Evolutionary conservation across 2,329 filamentous ascomycete species (phyloP).

Genomic region (Neonectria hederae): DNA sequence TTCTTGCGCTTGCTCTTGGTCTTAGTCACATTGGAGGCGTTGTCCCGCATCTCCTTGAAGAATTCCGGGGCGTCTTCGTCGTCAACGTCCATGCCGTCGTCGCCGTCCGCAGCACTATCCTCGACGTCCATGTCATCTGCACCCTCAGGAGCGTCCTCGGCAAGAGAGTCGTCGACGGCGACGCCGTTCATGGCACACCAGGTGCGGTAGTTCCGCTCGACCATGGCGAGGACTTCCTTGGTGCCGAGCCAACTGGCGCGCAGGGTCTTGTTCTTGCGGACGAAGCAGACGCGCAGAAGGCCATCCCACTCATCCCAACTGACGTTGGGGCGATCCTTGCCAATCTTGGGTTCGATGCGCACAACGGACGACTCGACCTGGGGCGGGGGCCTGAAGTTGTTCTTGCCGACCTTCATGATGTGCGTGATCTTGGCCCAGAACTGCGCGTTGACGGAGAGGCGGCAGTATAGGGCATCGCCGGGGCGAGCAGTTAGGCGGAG

Average conservation of each 20-base stretch:
- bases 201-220: conserved; percentile 87
- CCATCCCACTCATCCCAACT: conserved; percentile 97
- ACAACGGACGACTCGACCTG: conserved; percentile 93
- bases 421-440: conserved; percentile 77
- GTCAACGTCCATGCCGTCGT: conserved; percentile 64
- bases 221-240: conserved; percentile 80
- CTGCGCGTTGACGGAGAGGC: conserved; percentile 92
- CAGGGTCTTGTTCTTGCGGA: conserved; percentile 89
- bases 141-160: conserved; percentile 55
- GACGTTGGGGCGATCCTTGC: conserved; percentile 80
- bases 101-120: conserved; percentile 54
- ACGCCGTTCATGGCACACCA: conserved; percentile 91
- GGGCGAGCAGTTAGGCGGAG: conserved; percentile 88
- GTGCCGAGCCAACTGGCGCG: conserved; percentile 83
- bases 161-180: conserved; percentile 73
- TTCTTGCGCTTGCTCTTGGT: conserved; percentile 78
- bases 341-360: conserved; percentile 86
- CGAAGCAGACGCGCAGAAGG: conserved; percentile 75
- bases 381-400: conserved; percentile 96
- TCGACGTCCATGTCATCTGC: conserved; percentile 52
- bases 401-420: conserved; percentile 93
- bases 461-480: conserved; percentile 87
- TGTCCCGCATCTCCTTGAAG: conserved; percentile 73
- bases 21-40: conserved; percentile 56
- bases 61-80: conserved; percentile 81